These are phyloP conservation scores for Casuarina cunninghamiana DNA, from an alignment of 306 rosid genomes.

Conservation along the genomic window DNA sequence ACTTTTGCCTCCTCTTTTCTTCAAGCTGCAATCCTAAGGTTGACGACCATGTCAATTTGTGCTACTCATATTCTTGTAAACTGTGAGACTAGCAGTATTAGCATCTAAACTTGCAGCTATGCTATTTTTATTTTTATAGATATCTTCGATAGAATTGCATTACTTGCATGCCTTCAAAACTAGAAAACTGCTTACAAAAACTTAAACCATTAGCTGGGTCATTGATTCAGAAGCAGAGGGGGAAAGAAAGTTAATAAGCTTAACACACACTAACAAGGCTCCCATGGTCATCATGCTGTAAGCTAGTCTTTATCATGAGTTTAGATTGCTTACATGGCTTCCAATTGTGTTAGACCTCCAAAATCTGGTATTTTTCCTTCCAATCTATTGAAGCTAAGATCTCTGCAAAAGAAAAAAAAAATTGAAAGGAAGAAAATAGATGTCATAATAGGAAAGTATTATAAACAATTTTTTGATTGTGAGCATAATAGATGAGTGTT, in stretches of 20 bases:
- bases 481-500: background rate
- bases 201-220: background rate
- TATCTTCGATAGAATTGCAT: background rate
- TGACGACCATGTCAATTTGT: background rate
- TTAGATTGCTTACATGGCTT: slow-evolving; percentile 23
- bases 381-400: slow-evolving; percentile 38
- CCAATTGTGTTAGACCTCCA: background rate
- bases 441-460: background rate
- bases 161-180: background rate
- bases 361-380: slow-evolving; percentile 29
- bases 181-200: background rate
- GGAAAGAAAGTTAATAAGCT: background rate
- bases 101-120: background rate
- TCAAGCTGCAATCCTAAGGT: background rate
- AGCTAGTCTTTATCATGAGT: background rate
- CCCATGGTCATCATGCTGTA: background rate
- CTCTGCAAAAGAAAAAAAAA: slow-evolving; percentile 2
- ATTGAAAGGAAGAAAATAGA: background rate
- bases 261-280: background rate
- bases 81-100: background rate
- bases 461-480: background rate
- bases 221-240: background rate
- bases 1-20: background rate
- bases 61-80: background rate
- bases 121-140: background rate